These are phyloP conservation scores for Tilletia walkeri DNA, from an alignment of 1,284 basidiomycete genomes.

Conservation along the genomic window DNA sequence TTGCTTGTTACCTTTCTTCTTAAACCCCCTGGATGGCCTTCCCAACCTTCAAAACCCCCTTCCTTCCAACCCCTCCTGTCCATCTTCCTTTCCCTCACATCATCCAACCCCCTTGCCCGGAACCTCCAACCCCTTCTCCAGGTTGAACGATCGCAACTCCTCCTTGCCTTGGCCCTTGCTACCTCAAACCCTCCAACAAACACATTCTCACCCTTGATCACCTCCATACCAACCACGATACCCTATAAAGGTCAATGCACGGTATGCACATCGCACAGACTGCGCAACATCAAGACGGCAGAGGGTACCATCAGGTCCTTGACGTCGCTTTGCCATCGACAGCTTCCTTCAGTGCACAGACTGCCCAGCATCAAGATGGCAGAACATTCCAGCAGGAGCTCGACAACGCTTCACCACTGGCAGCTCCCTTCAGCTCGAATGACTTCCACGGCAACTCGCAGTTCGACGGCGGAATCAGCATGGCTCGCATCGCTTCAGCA, in stretches of 20 bases:
- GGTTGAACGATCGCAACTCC: too few relatives aligned
- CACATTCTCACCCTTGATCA: too few relatives aligned
- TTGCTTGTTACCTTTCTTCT: too few relatives aligned
- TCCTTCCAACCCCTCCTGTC: too few relatives aligned
- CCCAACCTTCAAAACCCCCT: too few relatives aligned
- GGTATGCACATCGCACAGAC: not conserved
- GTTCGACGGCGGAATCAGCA: not conserved
- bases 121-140: too few relatives aligned
- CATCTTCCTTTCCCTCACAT: too few relatives aligned
- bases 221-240: not conserved
- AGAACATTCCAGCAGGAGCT: not conserved
- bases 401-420: not conserved
- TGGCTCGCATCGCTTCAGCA: conserved; percentile 4
- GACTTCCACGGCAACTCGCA: not conserved
- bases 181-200: too few relatives aligned
- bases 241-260: not conserved
- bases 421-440: not conserved
- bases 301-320: not conserved
- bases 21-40: too few relatives aligned
- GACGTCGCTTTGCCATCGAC: not conserved
- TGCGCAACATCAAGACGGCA: not conserved
- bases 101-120: too few relatives aligned
- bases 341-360: not conserved
- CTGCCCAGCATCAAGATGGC: not conserved
- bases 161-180: too few relatives aligned